Base-by-base conservation (phyloP, 2,329 filamentous ascomycete species). In the Fusarium nematophilum region DNA sequence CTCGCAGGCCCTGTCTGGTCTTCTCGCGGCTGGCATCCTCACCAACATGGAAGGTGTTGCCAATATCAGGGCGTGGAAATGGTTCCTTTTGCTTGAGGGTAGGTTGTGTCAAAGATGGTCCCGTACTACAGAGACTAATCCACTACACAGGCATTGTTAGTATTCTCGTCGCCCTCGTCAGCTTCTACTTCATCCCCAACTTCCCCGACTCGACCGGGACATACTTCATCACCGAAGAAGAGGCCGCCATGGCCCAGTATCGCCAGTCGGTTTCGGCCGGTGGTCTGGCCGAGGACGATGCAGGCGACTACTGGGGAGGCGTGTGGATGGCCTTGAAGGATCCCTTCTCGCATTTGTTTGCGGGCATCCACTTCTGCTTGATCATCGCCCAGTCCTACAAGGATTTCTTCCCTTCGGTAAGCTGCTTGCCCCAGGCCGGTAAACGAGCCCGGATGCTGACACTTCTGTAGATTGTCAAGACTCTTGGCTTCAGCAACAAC, bases 1-100 rank as follows among this genome's bases (percentile, higher is more conserved):
- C 25, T 79, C 77, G 0, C 78, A 79, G 40, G 75, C 78, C 1
- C 68, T 81, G 27, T 79, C 77, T 0, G 77, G 77, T 3, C 73
- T 81, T 4, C 66, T 81, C 1, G 77, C 78, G 3, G 78, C 78
- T 3, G 78, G 72, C 4, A 76, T 81, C 3, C 60, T 81, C 5
- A 73, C 73, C n/a, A 77, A 78, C 40, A 79, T 81, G 77, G 70
- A 79, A 4, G 68, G 73, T 0, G 57, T 74, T 7, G 60, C 70
- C 1, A 67, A 70, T 1, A 61, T 79, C 0, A 62, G 63, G 13
- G 70, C 74, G 0, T 78, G 76, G 78, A 72, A 78, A 27, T 80
- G 77, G 78, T 76, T 80, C 15, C 72, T 80, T 3, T 67, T 79
- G 27, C 72, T 79, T 2, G 76, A 78, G 9, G 57, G 59, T 33